Percentiles rank a stretch among this genome's conserved stretches.
These are phyloP conservation scores for Ailanthus altissimus DNA, from an alignment of 345 rosid species.

Conservation along the genomic window DNA sequence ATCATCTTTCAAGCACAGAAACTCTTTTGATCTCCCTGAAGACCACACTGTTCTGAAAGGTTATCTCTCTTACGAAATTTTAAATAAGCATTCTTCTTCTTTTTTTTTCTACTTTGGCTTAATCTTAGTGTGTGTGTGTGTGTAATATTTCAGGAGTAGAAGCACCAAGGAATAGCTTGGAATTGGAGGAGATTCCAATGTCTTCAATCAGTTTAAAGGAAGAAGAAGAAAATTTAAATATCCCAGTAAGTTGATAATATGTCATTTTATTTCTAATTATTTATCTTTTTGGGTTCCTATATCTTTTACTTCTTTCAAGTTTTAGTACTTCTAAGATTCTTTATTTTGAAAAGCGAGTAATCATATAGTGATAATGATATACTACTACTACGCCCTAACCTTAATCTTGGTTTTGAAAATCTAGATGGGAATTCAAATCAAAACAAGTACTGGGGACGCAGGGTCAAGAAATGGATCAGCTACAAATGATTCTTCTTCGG, in stretches of 20 bases:
- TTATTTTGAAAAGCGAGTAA: slow-evolving; percentile 30
- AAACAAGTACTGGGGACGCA: slow-evolving; percentile 40
- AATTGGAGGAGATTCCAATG: slow-evolving; percentile 50
- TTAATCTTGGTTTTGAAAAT: slow-evolving; percentile 14
- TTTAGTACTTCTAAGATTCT: slow-evolving; percentile 16
- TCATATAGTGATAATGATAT: slow-evolving; percentile 30
- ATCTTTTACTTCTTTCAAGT: not conserved
- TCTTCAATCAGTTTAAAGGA: slow-evolving; percentile 26
- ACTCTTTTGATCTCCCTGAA: slow-evolving; percentile 23
- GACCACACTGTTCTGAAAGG: slow-evolving; percentile 44
- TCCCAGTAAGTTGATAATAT: slow-evolving; percentile 47
- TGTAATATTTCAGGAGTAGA: slow-evolving; percentile 49
- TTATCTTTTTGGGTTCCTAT: slow-evolving; percentile 29
- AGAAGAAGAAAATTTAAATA: slow-evolving; percentile 45
- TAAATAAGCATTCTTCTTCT: not conserved
- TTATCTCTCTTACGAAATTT: slow-evolving; percentile 20
- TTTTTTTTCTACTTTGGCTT: not conserved
- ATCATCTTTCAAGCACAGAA: slow-evolving; percentile 44
- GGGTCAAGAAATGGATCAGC: slow-evolving; percentile 33
- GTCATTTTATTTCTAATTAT: not conserved
- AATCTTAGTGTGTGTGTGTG: too few species aligned
- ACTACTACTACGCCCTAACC: slow-evolving; percentile 10
- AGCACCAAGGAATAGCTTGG: slow-evolving; percentile 88
- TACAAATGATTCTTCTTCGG: slow-evolving; percentile 45
- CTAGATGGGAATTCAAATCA: slow-evolving; percentile 76